Evolutionary conservation across 768 basidiomycete genomes (phyloP), one percentile per base, ranked within the genome.

Genomic region (Scleroderma citrinum): DNA sequence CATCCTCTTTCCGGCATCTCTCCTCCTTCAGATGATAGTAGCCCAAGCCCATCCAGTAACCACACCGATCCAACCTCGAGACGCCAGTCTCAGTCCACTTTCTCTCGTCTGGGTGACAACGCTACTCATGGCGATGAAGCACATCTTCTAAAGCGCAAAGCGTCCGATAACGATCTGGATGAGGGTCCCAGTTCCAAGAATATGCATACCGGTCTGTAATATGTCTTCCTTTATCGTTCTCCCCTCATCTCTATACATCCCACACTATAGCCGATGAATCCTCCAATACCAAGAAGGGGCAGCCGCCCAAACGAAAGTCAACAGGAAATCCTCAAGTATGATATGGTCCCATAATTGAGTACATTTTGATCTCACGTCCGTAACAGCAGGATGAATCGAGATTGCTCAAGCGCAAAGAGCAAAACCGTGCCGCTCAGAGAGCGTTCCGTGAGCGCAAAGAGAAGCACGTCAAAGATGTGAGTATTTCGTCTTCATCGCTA

Each of bases 381-480:
- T 38, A 39, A 31, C 41, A 50, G 43, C 54, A 88, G 69, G 90
- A 93, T 56, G 89, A 91, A 59, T 67, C 75, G 5, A 79, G 88
- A 20, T 68, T 92, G 5, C 53, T 88, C 55, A 94, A 95, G 63
- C 83, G 95, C 54, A 98, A 98, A 71, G 90, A 97, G 59, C 95
- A 98, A 70, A 99, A 99, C 59, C 77, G 95, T 48, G 92, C 93
- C 3, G 95, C 95, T 7, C 96, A 99, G 68, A 83, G 95, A 46
- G 95, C 95, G 1, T 99, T 99, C 74, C 76, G 95, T 48, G 96
- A 98, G 68, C 79, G 95, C 53, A 94, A 97, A 69, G 95, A 99
- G 71, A 92, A 90, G 60, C 93, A 96, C 66, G 91, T 98, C 56
- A 92, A 91, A 64, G 93, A 96, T 64, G 93, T 96, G 61, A 72